Evolutionary conservation across 441 rosid genomes (phyloP), one percentile per base, ranked within the genome.

Genomic region (Populus hybrid): DNA sequence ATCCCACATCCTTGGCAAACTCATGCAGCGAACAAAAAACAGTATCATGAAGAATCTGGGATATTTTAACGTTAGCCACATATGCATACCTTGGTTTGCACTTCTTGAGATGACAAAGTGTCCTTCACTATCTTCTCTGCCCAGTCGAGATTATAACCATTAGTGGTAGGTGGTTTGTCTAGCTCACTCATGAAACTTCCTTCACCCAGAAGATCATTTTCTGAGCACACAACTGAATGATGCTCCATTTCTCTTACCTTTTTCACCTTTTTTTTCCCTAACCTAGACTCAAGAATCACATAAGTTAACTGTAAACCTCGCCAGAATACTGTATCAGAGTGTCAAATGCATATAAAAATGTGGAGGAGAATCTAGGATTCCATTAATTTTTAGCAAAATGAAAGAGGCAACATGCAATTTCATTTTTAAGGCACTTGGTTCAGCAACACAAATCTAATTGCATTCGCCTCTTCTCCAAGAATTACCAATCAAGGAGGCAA

Each of bases 141-240:
- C 88, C 81, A 77, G 42, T 85, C 88, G 35, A 29, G 73, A 74
- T 79, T 79, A 82, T 74, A 68, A 67, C 92, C 93, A 78, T 86
- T 86, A 64, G 71, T 59, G 76, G 64, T 28, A 63, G 79, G 69
- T 40, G 78, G 72, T 72, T 74, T 78, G 45, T 78, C 81, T 45
- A 74, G 80, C 76, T 75, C 87, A 71, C 83, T 87, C 74, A 76
- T 38, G 83, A 83, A 90, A 84, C 91, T 90, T 74, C 78, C 84
- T 79, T 89, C 93, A 76, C 90, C 85, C 83, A 90, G 81, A 74
- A 91, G 88, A 36, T 80, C 81, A 83, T 87, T 91, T 84, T 91
- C 93, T 53, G 93, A 87, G 84, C 53, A 78, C 66, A 90, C 83
- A 72, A 74, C 77, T 36, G 86, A 83, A 72, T 42, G 76, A 35